These are phyloP conservation scores for Ramularia collo-cygni DNA, from an alignment of 2,329 filamentous ascomycete genomes.

Conservation along the genomic window DNA sequence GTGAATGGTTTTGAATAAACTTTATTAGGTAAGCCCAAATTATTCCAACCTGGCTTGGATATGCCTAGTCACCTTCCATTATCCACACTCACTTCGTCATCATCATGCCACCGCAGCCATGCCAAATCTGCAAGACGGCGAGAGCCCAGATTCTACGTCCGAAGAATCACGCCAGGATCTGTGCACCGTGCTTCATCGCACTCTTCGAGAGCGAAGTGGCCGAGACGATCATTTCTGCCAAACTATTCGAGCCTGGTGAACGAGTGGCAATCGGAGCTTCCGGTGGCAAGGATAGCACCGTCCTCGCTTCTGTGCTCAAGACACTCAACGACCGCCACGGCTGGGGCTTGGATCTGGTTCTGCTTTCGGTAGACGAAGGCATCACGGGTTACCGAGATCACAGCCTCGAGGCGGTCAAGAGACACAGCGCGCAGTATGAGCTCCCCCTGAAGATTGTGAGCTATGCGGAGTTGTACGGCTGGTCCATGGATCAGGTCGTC, in stretches of 20 bases:
- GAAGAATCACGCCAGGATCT: slow-evolving; percentile 91
- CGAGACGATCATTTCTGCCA: slow-evolving; percentile 75
- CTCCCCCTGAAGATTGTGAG: slow-evolving; percentile 90
- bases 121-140: slow-evolving; percentile 66
- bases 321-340: slow-evolving; percentile 84
- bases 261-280: slow-evolving; percentile 90
- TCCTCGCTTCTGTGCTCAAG: slow-evolving; percentile 88
- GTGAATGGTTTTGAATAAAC: too few species aligned
- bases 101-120: slow-evolving; percentile 68
- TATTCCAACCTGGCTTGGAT: too few species aligned
- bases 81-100: slow-evolving; percentile 1
- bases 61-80: too few species aligned
- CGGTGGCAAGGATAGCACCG: slow-evolving; percentile 95
- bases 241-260: slow-evolving; percentile 79
- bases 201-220: slow-evolving; percentile 93
- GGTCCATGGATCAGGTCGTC: slow-evolving; percentile 99
- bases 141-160: slow-evolving; percentile 86
- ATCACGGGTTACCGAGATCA: slow-evolving; percentile 97
- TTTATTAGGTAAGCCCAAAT: too few species aligned
- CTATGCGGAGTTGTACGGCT: slow-evolving; percentile 90
- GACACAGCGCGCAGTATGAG: slow-evolving; percentile 82
- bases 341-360: slow-evolving; percentile 77
- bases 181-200: slow-evolving; percentile 76
- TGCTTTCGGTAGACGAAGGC: slow-evolving; percentile 92
- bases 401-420: slow-evolving; percentile 90